Percentiles rank a stretch among this genome's conserved stretches.
Conservation (phyloP, 2,329 filamentous ascomycete genomes). For the Amylocarpus encephaloides region DNA sequence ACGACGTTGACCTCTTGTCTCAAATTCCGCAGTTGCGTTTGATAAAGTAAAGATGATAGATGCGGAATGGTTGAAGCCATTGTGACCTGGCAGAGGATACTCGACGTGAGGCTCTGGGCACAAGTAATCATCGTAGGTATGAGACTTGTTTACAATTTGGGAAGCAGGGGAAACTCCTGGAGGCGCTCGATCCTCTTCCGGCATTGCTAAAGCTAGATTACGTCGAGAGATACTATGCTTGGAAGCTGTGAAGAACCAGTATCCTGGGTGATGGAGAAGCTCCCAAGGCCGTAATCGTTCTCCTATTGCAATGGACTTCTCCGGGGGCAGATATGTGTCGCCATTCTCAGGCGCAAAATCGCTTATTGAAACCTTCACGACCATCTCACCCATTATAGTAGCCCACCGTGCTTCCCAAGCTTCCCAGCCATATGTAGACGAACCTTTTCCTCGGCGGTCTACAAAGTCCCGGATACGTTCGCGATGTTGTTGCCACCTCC, state of each 20-base stretch:
- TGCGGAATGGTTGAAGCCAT: constrained; percentile 48
- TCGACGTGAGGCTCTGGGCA: constrained; percentile 58
- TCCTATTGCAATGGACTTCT: constrained; percentile 48
- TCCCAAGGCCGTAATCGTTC: constrained; percentile 59
- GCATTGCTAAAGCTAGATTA: constrained; percentile 48
- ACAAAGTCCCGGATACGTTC: constrained; percentile 69
- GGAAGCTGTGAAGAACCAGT: constrained; percentile 58
- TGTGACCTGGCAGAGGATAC: constrained; percentile 42
- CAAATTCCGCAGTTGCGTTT: constrained; percentile 48
- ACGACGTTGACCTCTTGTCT: constrained; percentile 46
- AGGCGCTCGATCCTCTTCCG: constrained; percentile 50
- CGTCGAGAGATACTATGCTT: constrained; percentile 50
- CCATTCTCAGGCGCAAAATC: constrained; percentile 41
- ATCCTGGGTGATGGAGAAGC: constrained; percentile 57
- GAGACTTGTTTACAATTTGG: constrained; percentile 43
- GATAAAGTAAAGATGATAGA: constrained; percentile 48
- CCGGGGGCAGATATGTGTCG: constrained; percentile 47
- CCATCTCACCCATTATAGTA: constrained; percentile 53
- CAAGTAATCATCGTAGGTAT: constrained; percentile 60
- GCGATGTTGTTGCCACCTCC: constrained; percentile 74
- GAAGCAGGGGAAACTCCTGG: constrained; percentile 44
- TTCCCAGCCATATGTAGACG: constrained; percentile 85
- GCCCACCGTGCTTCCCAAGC: constrained; percentile 83
- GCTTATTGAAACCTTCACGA: constrained; percentile 47
- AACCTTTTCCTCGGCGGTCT: constrained; percentile 77